Evolutionary conservation across 2,329 filamentous ascomycete genomes (phyloP).

Genomic region (Nigrograna mackinnonii): DNA sequence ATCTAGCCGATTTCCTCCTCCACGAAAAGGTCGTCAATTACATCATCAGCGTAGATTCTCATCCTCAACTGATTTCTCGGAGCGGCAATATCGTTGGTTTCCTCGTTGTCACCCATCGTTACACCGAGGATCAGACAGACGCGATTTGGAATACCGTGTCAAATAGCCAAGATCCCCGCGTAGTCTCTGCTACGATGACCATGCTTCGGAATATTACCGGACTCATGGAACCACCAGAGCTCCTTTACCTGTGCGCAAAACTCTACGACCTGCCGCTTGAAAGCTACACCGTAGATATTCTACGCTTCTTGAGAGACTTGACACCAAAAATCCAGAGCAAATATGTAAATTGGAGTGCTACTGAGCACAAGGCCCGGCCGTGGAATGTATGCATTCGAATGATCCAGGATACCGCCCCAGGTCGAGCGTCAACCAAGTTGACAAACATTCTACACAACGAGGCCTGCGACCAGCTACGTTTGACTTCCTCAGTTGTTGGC

Average conservation of each 20-base stretch:
- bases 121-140: constrained; percentile 73
- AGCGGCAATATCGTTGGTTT: constrained; percentile 87
- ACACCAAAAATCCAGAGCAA: constrained; percentile 20
- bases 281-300: constrained; percentile 31
- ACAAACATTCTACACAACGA: constrained; percentile 67
- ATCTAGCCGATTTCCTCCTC: constrained; percentile 71
- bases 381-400: constrained; percentile 66
- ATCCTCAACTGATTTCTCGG: constrained; percentile 83
- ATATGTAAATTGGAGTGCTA: constrained; percentile 14
- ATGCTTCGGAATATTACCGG: constrained; percentile 61
- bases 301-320: constrained; percentile 33
- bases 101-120: constrained; percentile 76
- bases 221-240: constrained; percentile 45
- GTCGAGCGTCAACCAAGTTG: constrained; percentile 57
- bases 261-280: constrained; percentile 52
- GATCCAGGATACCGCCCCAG: constrained; percentile 70
- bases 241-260: constrained; percentile 70
- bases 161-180: constrained; percentile 79
- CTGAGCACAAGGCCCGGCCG: constrained; percentile 41
- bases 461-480: constrained; percentile 63
- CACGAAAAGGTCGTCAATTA: constrained; percentile 78
- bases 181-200: constrained; percentile 76
- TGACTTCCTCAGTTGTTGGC: constrained; percentile 62
- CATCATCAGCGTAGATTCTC: constrained; percentile 86
- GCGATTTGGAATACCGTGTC: constrained; percentile 82